phyloP scores from a whole-genome alignment of 805 yeast genomes.

The Yamadazyma takamatsuzukensis region DNA sequence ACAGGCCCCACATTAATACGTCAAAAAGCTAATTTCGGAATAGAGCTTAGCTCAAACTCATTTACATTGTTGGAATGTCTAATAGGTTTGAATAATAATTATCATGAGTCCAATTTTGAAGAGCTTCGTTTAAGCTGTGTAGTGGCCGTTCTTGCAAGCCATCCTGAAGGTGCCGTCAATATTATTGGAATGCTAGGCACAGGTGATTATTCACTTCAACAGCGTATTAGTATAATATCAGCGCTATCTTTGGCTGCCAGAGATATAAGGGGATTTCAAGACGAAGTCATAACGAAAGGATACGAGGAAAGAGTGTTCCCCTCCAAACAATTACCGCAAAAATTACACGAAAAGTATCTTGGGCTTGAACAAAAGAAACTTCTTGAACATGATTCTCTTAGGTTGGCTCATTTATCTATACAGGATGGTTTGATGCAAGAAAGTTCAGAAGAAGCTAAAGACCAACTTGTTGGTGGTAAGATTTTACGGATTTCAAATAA shows the following conservation, averaged over 20 bases:
- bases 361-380: slow-evolving; percentile 5
- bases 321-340: slow-evolving; percentile 43
- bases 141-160: slow-evolving; percentile 58
- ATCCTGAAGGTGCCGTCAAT: slow-evolving; percentile 40
- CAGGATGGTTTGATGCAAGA: slow-evolving; percentile 33
- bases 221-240: slow-evolving; percentile 65
- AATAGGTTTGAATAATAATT: slow-evolving; percentile 53
- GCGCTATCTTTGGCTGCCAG: slow-evolving; percentile 69
- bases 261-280: slow-evolving; percentile 63
- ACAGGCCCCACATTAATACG: slow-evolving; percentile 58
- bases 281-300: slow-evolving; percentile 40
- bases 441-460: slow-evolving; percentile 27
- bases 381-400: slow-evolving; percentile 4
- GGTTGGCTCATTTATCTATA: slow-evolving; percentile 13
- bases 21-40: slow-evolving; percentile 56
- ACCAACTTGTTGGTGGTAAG: slow-evolving; percentile 35
- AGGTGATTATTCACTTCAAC: slow-evolving; percentile 82
- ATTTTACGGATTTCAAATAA: slow-evolving; percentile 41
- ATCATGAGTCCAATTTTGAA: slow-evolving; percentile 58
- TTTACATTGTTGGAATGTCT: slow-evolving; percentile 52
- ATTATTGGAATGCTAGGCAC: slow-evolving; percentile 48
- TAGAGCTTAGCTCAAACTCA: slow-evolving; percentile 37
- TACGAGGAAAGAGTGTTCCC: slow-evolving; percentile 27
- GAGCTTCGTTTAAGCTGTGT: slow-evolving; percentile 60
- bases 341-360: slow-evolving; percentile 42